phyloP scores from a whole-genome alignment of 441 rosid genomes.

The Sinapis alba region DNA sequence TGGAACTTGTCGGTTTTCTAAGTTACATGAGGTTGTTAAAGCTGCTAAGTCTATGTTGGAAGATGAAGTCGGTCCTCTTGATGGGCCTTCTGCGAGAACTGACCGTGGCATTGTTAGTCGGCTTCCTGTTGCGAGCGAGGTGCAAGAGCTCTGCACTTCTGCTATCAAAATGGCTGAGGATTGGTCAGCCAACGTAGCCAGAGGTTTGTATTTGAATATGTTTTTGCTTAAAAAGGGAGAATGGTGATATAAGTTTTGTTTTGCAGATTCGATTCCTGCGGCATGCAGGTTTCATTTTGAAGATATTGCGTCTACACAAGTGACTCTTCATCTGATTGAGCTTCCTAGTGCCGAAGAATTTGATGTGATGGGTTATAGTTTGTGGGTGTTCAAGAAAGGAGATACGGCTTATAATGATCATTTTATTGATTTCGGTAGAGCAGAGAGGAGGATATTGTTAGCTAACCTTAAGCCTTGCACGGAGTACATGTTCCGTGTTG shows the following conservation, averaged over 20 bases:
- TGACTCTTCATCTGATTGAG: constrained; percentile 74
- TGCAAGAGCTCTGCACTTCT: constrained; percentile 77
- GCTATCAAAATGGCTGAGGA: constrained; percentile 81
- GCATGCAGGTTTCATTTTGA: constrained; percentile 92
- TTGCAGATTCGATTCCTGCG: constrained; percentile 76
- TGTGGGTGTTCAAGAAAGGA: constrained; percentile 86
- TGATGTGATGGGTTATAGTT: constrained; percentile 79
- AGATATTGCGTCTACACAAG: constrained; percentile 69
- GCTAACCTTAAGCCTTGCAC: constrained; percentile 87
- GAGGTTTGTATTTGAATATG: constrained; percentile 29
- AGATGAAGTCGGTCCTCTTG: constrained; percentile 84
- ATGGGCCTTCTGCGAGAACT: constrained; percentile 72
- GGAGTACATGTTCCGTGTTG: constrained; percentile 76
- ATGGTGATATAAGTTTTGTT: background rate
- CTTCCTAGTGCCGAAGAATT: constrained; percentile 47
- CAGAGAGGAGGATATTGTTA: constrained; percentile 78
- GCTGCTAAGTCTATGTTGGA: constrained; percentile 81
- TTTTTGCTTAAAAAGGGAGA: background rate
- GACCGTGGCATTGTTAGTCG: constrained; percentile 94
- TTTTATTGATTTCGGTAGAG: constrained; percentile 59
- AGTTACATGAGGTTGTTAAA: constrained; percentile 69
- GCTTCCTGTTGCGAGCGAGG: constrained; percentile 76
- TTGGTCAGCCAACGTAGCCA: constrained; percentile 51
- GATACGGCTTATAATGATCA: constrained; percentile 65
- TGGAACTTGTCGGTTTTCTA: constrained; percentile 76